phyloP scores from a whole-genome alignment of 768 basidiomycete genomes.

The Podaxis sp. region DNA sequence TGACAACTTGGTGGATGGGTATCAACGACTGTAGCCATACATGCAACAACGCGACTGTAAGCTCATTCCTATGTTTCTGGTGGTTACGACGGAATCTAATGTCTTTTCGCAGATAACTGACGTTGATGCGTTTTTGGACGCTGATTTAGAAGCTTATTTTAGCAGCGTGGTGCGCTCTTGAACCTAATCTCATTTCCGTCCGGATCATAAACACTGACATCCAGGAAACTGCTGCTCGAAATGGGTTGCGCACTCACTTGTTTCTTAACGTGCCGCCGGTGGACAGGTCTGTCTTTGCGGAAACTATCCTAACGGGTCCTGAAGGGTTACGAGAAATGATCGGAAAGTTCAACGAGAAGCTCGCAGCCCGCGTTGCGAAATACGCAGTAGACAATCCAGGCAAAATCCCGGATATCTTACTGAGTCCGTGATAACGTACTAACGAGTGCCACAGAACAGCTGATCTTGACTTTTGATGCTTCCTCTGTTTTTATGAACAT shows the following conservation, averaged over 20 bases:
- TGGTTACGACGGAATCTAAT: not conserved
- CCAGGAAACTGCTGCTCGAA: not conserved
- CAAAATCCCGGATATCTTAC: not conserved
- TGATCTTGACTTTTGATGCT: constrained; percentile 2
- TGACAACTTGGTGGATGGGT: constrained; percentile 8
- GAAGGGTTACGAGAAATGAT: not conserved
- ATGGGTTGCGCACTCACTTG: constrained; percentile 1
- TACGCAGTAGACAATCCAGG: constrained; percentile 8
- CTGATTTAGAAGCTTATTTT: constrained; percentile 7
- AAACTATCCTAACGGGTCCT: not conserved
- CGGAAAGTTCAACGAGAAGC: not conserved
- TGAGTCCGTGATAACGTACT: not conserved
- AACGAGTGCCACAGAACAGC: not conserved
- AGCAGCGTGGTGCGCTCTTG: not conserved
- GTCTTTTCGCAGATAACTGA: not conserved
- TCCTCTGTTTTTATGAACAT: constrained; percentile 1
- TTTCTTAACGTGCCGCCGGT: not conserved
- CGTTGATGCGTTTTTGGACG: constrained; percentile 2
- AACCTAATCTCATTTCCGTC: not conserved
- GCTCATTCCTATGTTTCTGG: not conserved
- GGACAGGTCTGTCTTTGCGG: constrained; percentile 2
- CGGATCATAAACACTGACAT: not conserved
- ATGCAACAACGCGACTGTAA: not conserved
- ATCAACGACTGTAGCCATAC: not conserved
- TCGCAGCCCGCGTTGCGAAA: not conserved